Conservation (phyloP, 2,329 filamentous ascomycete species). For the Chrysosporium queenslandicum region DNA sequence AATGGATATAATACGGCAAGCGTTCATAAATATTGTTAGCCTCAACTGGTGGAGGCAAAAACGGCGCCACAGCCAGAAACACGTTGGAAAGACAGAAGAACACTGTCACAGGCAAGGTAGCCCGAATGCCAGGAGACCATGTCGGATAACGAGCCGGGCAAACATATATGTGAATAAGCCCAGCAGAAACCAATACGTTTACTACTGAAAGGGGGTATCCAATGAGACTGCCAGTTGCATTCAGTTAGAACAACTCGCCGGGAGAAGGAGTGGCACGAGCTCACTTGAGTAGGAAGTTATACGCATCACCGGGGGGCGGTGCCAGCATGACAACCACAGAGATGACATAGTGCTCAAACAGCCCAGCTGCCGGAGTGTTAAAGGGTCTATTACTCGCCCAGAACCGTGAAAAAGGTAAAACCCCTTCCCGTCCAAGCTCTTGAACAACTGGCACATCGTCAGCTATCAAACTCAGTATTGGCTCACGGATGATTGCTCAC, state of each 20-base stretch:
- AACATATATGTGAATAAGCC: slow-evolving; percentile 40
- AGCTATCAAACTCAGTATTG: slow-evolving; percentile 8
- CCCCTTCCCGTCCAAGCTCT: slow-evolving; percentile 59
- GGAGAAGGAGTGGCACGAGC: slow-evolving; percentile 12
- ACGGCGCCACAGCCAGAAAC: slow-evolving; percentile 45
- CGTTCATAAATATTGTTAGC: slow-evolving; percentile 43
- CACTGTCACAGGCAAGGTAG: slow-evolving; percentile 41
- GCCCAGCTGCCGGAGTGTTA: slow-evolving; percentile 50
- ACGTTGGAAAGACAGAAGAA: slow-evolving; percentile 47
- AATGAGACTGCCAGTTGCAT: slow-evolving; percentile 19
- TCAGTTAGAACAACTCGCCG: background rate
- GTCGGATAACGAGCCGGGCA: slow-evolving; percentile 32
- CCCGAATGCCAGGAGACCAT: slow-evolving; percentile 43
- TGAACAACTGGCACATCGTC: slow-evolving; percentile 27
- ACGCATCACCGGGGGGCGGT: slow-evolving; percentile 57
- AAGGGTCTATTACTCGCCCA: slow-evolving; percentile 62
- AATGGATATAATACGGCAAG: slow-evolving; percentile 47
- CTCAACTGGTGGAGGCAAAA: slow-evolving; percentile 39
- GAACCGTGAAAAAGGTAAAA: slow-evolving; percentile 55
- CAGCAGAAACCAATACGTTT: slow-evolving; percentile 44
- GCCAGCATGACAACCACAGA: slow-evolving; percentile 56
- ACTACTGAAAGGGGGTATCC: slow-evolving; percentile 38
- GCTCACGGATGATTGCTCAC: slow-evolving; percentile 20
- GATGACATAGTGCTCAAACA: slow-evolving; percentile 56
- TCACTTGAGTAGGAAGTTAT: slow-evolving; percentile 49